Conservation (phyloP, 139 green algal genomes). For the Eudorina sp. region DNA sequence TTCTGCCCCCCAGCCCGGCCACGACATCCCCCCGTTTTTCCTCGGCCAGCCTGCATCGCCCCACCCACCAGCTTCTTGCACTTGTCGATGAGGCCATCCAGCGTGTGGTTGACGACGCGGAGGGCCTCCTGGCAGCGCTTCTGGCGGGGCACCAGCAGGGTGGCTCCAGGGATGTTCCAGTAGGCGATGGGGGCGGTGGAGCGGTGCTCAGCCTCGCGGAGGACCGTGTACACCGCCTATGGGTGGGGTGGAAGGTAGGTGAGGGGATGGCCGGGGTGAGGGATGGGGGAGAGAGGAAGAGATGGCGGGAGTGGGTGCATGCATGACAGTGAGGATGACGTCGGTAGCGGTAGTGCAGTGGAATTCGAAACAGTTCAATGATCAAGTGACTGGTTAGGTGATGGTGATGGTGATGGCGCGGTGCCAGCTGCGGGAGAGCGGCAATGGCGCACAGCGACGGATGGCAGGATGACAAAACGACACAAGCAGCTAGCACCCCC, state of each 20-base stretch:
- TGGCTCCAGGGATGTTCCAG: conserved; percentile 83
- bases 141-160: conserved; percentile 51
- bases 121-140: conserved; percentile 73
- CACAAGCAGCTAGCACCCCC: too few relatives aligned
- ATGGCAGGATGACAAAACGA: too few relatives aligned
- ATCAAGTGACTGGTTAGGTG: too few relatives aligned
- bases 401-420: too few relatives aligned
- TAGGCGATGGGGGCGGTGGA: conserved; percentile 90
- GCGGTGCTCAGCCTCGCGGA: conserved; percentile 95
- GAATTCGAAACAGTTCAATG: too few relatives aligned
- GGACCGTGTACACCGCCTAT: conserved; percentile 94
- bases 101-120: conserved; percentile 78
- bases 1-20: not conserved
- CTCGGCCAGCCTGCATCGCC: too few relatives aligned
- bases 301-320: not conserved
- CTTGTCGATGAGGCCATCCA: conserved; percentile 91
- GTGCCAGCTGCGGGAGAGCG: too few relatives aligned
- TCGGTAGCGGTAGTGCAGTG: too few relatives aligned
- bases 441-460: too few relatives aligned
- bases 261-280: not conserved
- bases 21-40: not conserved
- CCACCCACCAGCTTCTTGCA: conserved; percentile 86
- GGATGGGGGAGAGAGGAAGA: not conserved
- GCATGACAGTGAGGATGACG: not conserved
- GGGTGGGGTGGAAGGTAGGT: not conserved